phyloP scores from a whole-genome alignment of 2,329 filamentous ascomycete species.

The Beauveria sp. region DNA sequence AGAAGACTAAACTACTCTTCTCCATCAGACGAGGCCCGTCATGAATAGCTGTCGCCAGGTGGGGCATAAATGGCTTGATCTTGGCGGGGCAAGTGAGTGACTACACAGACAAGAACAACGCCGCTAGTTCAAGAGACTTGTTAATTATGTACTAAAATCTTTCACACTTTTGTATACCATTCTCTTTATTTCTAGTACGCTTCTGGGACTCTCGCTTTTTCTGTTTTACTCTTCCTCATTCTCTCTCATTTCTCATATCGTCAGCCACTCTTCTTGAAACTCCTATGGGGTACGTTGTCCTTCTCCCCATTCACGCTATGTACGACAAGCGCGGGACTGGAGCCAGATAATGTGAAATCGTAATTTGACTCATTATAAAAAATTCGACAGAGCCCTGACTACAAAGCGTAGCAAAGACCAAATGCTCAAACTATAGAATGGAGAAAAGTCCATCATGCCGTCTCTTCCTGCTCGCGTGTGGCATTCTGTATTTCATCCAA shows the following conservation, averaged over 20 bases:
- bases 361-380: not conserved
- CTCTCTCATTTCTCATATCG: no score
- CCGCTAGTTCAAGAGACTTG: no score
- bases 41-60: slow-evolving; percentile 4
- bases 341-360: not conserved
- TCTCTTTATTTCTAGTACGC: no score
- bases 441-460: not conserved
- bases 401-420: not conserved
- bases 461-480: not conserved
- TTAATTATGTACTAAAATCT: no score
- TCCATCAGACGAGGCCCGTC: not conserved
- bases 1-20: not conserved
- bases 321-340: no score
- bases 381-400: not conserved
- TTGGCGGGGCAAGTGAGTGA: not conserved
- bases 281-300: not conserved
- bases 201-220: no score
- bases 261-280: no score
- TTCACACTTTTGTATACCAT: no score
- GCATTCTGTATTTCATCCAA: slow-evolving; percentile 11
- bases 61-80: slow-evolving; percentile 4
- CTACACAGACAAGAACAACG: no score
- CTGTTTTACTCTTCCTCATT: no score
- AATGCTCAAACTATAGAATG: slow-evolving; percentile 7
- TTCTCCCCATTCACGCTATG: not conserved